Base-by-base conservation (phyloP, 2,329 filamentous ascomycete genomes). In the Metarhizium anisopliae region DNA sequence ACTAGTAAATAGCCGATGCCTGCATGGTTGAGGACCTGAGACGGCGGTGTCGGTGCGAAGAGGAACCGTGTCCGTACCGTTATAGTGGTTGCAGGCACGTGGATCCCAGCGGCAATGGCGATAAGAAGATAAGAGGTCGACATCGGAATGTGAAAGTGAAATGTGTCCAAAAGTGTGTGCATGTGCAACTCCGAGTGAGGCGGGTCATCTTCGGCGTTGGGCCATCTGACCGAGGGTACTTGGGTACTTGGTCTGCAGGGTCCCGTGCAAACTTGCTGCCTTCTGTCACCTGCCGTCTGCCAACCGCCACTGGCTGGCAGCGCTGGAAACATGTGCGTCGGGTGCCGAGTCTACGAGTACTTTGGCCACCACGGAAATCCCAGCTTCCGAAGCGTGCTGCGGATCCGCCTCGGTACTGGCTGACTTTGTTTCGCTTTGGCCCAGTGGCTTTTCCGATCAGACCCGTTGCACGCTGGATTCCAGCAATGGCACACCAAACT, bases 401-500 rank as follows among this genome's bases (percentile, higher is more conserved):
- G 50, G 45, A 47, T 45, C 45, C 43, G 54, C 50, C 50, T 56
- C 50, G 54, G 54, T 42, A 56, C 47, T 53, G 54, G 54, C 45
- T 32, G 18, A 16, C 18, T 3, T 7, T 14, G 18, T 25, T 47
- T 25, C 20, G 45, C 20, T 6, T 51, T 36, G 38, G 35, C 16
- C 35, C 38, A 45, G 32, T 30, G 40, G 36, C 42, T 47, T 47
- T 36, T 13, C 49, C 49, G 49, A 25, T n/a, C 32, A 36, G 49
- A 51, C 35, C 49, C 49, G 49, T n/a, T 30, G 7, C n/a, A 7
- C 2, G 43, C 43, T 47, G 25, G 25, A 25, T 25, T 18, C 42
- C 14, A 45, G 42, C 42, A 45, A 45, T 45, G 42, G 13, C 42
- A 45, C 42, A 45, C 42, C n/a, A 16, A 18, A 7, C 25, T 25